phyloP scores from a whole-genome alignment of 139 green algal species.

The Zygnema circumcarinatum region DNA sequence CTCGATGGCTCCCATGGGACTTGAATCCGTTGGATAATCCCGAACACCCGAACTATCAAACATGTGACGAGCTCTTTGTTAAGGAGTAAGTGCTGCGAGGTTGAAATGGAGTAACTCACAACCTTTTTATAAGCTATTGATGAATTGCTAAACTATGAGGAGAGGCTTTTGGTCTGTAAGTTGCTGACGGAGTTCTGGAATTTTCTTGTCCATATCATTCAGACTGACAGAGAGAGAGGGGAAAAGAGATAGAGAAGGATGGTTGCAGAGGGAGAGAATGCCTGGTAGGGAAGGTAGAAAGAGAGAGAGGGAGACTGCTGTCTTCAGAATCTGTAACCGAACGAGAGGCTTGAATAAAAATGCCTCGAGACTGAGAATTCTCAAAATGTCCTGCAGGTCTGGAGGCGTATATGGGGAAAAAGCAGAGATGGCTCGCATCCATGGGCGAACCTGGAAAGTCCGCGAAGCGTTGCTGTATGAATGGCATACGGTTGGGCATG shows the following conservation, averaged over 20 bases:
- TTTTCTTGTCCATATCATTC: no score
- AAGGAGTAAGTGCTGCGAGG: neutral
- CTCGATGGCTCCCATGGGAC: conserved; percentile 38
- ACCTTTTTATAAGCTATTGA: neutral
- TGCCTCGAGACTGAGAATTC: no score
- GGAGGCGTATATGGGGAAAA: conserved; percentile 2
- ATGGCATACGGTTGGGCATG: neutral
- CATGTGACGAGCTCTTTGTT: conserved; percentile 29
- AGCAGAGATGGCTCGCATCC: neutral
- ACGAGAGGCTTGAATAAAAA: no score
- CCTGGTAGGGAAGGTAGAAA: no score
- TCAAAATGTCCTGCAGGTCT: conserved; percentile 24
- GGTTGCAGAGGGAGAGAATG: no score
- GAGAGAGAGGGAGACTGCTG: no score
- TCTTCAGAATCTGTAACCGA: no score
- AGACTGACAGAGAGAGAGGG: no score
- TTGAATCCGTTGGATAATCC: neutral
- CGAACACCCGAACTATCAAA: conserved; percentile 29
- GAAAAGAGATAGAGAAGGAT: no score
- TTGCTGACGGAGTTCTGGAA: no score
- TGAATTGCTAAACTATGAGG: neutral
- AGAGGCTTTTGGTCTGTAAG: neutral
- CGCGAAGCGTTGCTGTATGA: conserved; percentile 15
- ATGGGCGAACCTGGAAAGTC: neutral
- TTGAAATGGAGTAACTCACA: neutral